Evolutionary conservation across 179 eudicot species (phyloP).

Genomic region (Amaranthus tricolor): DNA sequence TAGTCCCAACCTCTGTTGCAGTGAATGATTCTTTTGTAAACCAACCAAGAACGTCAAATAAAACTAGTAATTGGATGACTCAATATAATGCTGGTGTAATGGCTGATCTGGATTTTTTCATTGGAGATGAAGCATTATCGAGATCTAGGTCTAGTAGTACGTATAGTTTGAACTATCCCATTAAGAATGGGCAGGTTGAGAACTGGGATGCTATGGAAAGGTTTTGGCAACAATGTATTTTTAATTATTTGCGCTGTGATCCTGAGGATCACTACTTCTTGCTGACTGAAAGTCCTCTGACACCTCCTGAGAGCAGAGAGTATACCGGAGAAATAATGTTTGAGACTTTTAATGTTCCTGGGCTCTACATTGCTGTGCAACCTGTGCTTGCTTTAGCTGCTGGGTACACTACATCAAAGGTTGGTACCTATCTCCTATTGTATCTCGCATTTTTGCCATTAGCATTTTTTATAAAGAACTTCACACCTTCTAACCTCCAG

Average conservation of each 20-base stretch:
- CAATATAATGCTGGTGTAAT: conserved; percentile 82
- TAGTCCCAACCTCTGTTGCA: conserved; percentile 71
- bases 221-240: conserved; percentile 98
- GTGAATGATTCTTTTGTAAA: conserved; percentile 74
- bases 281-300: conserved; percentile 90
- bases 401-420: conserved; percentile 92
- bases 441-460: background rate
- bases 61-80: conserved; percentile 70
- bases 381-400: conserved; percentile 98
- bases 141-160: conserved; percentile 76
- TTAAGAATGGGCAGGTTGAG: conserved; percentile 82
- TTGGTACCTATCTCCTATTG: conserved; percentile 30
- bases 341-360: conserved; percentile 95
- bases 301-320: conserved; percentile 95
- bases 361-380: conserved; percentile 95
- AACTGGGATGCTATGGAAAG: conserved; percentile 99
- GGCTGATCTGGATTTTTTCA: conserved; percentile 14
- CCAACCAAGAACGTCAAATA: conserved; percentile 57
- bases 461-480: background rate
- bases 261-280: conserved; percentile 97
- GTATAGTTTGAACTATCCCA: conserved; percentile 73
- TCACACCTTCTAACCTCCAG: background rate
- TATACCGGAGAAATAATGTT: conserved; percentile 99
- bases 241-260: conserved; percentile 77
- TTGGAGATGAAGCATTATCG: conserved; percentile 61